phyloP scores from a whole-genome alignment of 257 asterid genomes.

The Fraxinus excelsior region DNA sequence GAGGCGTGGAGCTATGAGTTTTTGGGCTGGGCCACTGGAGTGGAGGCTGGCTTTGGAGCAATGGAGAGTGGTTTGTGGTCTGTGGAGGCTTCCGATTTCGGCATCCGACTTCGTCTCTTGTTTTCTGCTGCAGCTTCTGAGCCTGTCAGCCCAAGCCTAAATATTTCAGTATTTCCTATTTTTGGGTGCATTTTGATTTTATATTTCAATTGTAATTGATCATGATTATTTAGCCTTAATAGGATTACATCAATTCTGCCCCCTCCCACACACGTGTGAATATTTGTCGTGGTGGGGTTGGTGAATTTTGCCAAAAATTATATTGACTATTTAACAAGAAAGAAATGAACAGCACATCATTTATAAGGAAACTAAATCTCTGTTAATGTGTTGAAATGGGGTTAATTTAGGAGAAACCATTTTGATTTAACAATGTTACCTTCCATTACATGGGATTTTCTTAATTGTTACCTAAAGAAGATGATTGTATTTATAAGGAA shows the following conservation, averaged over 20 bases:
- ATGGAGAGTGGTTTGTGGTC: too few relatives aligned
- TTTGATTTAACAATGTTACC: background rate
- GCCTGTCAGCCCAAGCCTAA: too few relatives aligned
- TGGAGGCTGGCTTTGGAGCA: too few relatives aligned
- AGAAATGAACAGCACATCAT: background rate
- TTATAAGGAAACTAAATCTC: background rate
- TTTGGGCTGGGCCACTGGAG: too few relatives aligned
- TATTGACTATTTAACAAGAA: too few relatives aligned
- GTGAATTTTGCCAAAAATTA: too few relatives aligned
- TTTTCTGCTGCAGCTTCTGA: too few relatives aligned
- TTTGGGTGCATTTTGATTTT: too few relatives aligned
- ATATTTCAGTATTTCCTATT: too few relatives aligned
- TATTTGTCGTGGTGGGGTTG: background rate
- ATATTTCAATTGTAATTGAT: background rate
- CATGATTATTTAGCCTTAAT: background rate
- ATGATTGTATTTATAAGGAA: slow-evolving; percentile 18
- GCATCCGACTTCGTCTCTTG: too few relatives aligned
- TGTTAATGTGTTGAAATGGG: background rate
- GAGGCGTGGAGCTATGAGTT: too few relatives aligned
- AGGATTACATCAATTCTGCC: background rate
- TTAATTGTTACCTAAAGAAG: slow-evolving; percentile 5
- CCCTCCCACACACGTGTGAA: background rate
- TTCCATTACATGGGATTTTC: background rate
- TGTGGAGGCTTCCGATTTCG: too few relatives aligned
- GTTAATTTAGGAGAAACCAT: background rate